A percentile compares a stretch with the other conserved stretches of the same genome.
phyloP scores from a whole-genome alignment of 441 rosid genomes.

The Kokia cookei region DNA sequence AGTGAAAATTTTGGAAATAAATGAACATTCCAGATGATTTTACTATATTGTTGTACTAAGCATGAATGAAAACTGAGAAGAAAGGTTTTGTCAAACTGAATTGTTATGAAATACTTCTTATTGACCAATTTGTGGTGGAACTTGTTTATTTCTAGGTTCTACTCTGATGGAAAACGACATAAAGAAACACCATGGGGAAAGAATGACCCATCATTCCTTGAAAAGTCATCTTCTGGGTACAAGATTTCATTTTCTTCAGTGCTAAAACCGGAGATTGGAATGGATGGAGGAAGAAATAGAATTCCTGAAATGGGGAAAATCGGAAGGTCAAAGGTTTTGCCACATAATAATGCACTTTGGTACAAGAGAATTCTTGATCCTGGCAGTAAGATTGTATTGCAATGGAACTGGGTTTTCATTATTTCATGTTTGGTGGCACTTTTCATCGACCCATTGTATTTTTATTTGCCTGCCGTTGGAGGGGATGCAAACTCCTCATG shows the following conservation, averaged over 20 bases:
- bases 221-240: slow-evolving; percentile 38
- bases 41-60: not conserved
- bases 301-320: slow-evolving; percentile 34
- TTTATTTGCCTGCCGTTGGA: slow-evolving; percentile 65
- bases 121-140: not conserved
- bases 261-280: slow-evolving; percentile 45
- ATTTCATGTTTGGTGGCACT: slow-evolving; percentile 76
- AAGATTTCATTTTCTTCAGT: slow-evolving; percentile 43
- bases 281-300: slow-evolving; percentile 38
- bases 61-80: not conserved
- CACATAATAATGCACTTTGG: slow-evolving; percentile 45
- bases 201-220: slow-evolving; percentile 39
- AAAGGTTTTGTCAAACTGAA: not conserved
- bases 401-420: slow-evolving; percentile 84
- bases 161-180: slow-evolving; percentile 49
- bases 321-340: slow-evolving; percentile 38
- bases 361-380: slow-evolving; percentile 77
- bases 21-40: not conserved
- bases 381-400: slow-evolving; percentile 68
- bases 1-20: not conserved
- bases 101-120: not conserved
- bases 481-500: slow-evolving; percentile 34
- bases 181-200: slow-evolving; percentile 41
- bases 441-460: slow-evolving; percentile 82
- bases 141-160: slow-evolving; percentile 48